These are phyloP conservation scores for Pythium grandisporangium DNA, from an alignment of 352 stramenopile species.

Conservation along the genomic window DNA sequence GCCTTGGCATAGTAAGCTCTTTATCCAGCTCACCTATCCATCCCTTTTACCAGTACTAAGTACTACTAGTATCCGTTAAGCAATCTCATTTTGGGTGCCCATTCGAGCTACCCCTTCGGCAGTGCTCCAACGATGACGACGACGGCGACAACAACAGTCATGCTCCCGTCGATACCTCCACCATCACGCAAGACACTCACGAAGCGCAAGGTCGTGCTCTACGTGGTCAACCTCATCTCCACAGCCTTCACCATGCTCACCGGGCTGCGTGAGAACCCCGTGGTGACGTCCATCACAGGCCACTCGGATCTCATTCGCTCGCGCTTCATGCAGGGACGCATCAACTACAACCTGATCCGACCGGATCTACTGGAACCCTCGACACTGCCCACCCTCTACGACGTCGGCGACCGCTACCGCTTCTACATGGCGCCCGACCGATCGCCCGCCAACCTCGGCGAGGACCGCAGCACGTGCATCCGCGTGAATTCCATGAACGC, in stretches of 20 bases:
- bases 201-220: constrained; percentile 9
- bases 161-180: too few species aligned
- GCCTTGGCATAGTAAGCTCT: too few species aligned
- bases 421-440: constrained; percentile 17
- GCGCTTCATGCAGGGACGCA: constrained; percentile 19
- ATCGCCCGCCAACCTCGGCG: constrained; percentile 7
- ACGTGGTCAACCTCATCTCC: constrained; percentile 9
- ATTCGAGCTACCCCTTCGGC: too few species aligned
- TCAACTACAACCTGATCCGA: constrained; percentile 33
- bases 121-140: too few species aligned
- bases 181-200: too few species aligned
- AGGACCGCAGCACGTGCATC: constrained; percentile 21
- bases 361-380: constrained; percentile 23
- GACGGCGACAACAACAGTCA: too few species aligned
- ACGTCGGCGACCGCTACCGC: constrained; percentile 15
- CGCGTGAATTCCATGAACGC: constrained; percentile 23
- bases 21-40: too few species aligned
- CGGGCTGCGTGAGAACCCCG: constrained; percentile 17
- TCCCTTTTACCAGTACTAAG: too few species aligned
- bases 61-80: too few species aligned
- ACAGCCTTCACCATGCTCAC: constrained; percentile 21
- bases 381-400: constrained; percentile 17
- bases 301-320: constrained; percentile 14
- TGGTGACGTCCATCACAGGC: constrained; percentile 9
- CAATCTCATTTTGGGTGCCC: too few species aligned